Percentiles rank a stretch among this genome's conserved stretches.
Conservation (phyloP, 1,284 basidiomycete species). For the Singerocomus inundabilis region DNA sequence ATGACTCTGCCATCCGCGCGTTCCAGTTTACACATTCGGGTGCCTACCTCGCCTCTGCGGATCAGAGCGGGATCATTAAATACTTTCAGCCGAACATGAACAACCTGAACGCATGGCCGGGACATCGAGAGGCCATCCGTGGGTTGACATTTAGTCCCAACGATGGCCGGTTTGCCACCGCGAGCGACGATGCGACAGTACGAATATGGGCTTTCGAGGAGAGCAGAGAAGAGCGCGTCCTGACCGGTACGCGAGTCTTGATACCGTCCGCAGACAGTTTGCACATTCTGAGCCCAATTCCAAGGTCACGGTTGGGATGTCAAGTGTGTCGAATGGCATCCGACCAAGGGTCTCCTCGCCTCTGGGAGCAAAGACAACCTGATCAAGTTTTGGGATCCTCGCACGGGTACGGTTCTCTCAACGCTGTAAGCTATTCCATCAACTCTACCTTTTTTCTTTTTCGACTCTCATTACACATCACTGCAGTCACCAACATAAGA, state of each 20-base stretch:
- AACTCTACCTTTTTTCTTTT: neutral
- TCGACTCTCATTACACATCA: neutral
- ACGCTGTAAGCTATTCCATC: conserved; percentile 63
- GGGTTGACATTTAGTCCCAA: conserved; percentile 91
- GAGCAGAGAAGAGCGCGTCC: conserved; percentile 81
- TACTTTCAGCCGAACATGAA: conserved; percentile 99
- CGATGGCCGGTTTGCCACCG: conserved; percentile 89
- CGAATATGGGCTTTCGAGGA: conserved; percentile 96
- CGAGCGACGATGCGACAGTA: conserved; percentile 92
- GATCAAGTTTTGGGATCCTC: conserved; percentile 99
- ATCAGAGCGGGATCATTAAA: conserved; percentile 94
- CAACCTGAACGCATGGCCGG: conserved; percentile 92
- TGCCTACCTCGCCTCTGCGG: conserved; percentile 86
- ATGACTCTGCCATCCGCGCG: conserved; percentile 91
- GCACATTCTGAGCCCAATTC: conserved; percentile 1
- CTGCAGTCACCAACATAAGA: conserved; percentile 90
- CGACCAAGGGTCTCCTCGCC: conserved; percentile 90
- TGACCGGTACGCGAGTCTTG: conserved; percentile 59
- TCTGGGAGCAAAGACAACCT: conserved; percentile 97
- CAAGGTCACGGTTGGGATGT: conserved; percentile 97
- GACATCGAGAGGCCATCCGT: conserved; percentile 85
- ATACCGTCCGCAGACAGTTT: neutral
- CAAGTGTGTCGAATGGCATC: conserved; percentile 98
- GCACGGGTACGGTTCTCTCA: conserved; percentile 82
- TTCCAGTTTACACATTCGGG: conserved; percentile 92